Conservation (phyloP, 2,329 filamentous ascomycete species). For the Ophiocordyceps camponoti-floridani region DNA sequence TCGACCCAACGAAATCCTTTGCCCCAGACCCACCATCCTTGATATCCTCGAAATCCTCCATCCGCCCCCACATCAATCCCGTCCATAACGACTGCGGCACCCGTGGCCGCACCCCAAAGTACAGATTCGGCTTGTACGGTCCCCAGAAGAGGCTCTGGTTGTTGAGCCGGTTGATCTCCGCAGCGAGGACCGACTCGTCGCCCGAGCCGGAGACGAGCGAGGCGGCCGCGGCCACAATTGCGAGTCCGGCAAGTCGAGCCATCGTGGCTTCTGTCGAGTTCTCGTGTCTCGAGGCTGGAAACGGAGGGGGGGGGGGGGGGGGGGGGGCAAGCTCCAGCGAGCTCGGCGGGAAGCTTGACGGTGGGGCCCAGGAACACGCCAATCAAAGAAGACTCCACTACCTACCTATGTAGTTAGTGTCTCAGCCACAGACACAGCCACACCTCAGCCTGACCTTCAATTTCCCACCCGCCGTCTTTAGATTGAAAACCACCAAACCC, state of each 20-base stretch:
- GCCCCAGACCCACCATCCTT: slow-evolving; percentile 52
- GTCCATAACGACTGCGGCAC: slow-evolving; percentile 66
- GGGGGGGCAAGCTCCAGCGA: too few species aligned
- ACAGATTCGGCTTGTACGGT: slow-evolving; percentile 82
- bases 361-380: too few species aligned
- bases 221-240: neutral
- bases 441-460: neutral
- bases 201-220: slow-evolving; percentile 11
- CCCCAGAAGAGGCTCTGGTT: slow-evolving; percentile 92
- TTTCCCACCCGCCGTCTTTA: too few species aligned
- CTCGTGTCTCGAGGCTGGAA: too few species aligned
- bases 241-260: neutral
- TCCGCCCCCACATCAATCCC: slow-evolving; percentile 74
- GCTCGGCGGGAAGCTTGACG: too few species aligned
- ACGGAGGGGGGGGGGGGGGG: too few species aligned
- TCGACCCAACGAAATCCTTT: too few species aligned
- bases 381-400: too few species aligned
- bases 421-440: neutral
- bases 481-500: neutral
- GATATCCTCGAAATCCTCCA: slow-evolving; percentile 60
- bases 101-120: slow-evolving; percentile 77
- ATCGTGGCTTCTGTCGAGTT: too few species aligned
- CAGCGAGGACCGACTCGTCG: slow-evolving; percentile 21
- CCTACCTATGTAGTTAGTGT: too few species aligned
- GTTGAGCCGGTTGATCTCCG: slow-evolving; percentile 33